Evolutionary conservation across 495 filamentous ascomycete species (phyloP), one percentile per base, ranked within the genome.

Genomic region (Penicillium ochrochloron): DNA sequence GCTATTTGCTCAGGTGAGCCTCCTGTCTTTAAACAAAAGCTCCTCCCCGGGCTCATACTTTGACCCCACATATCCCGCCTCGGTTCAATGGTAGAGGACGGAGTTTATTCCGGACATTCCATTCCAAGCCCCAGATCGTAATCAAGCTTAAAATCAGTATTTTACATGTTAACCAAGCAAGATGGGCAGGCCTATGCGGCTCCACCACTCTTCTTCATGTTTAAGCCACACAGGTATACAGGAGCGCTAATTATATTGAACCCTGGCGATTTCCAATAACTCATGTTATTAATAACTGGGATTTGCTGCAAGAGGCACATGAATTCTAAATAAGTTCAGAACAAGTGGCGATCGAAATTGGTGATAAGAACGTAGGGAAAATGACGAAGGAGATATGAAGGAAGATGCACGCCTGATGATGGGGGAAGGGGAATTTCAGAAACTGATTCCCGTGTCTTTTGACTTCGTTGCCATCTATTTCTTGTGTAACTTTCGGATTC

Each of bases 1-100:
- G 19, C 8, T 12, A 5, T 6, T 29, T 52, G 5, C 21, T 15
- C 4, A 12, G 31, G 31, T 10, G 7, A 21, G 5, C n/a, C 14
- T 7, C 9, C 10, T 34, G 27, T 2, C 31, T 60, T 60, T 60
- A 51, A 53, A 53, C 31, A 27, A 15, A 60, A 21, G 46, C 31
- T 60, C 46, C 59, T 60, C 59, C 59, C 59, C 59, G 59, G 31
- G 46, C 31, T 21, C 5, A 8, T n/a, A 14, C 17, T 33, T 51
- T 51, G 59, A 60, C 59, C 59, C 59, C 59, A 52, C 59, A 60
- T 53, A n/a, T 9, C 8, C 46, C 44, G 12, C 46, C 21, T 4
- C 8, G 15, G 12, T 29, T 27, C 14, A 29, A 31, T 27, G 12
- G 12, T 31, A 12, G 15, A 12, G 48, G 25, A 52, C 44, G 44